A percentile compares a stretch with the other conserved stretches of the same genome.
Conservation (phyloP, 2,329 filamentous ascomycete species). For the Verticillium nonalfalfae region DNA sequence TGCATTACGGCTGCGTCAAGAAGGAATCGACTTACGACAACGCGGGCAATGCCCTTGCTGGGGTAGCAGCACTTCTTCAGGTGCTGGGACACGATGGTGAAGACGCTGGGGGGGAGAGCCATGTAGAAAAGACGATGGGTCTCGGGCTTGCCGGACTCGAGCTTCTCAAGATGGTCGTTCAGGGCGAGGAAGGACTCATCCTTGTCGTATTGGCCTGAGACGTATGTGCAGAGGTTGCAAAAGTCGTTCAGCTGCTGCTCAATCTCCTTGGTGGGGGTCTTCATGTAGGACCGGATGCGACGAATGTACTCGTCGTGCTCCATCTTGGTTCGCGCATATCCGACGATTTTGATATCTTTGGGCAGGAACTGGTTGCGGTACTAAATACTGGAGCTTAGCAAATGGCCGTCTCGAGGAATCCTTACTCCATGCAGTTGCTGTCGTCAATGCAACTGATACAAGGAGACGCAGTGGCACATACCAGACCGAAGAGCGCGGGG, state of each 20-base stretch:
- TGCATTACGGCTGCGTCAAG: not conserved
- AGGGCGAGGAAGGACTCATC: slow-evolving; percentile 89
- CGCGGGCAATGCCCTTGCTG: slow-evolving; percentile 78
- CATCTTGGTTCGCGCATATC: slow-evolving; percentile 99
- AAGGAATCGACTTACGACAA: slow-evolving; percentile 63
- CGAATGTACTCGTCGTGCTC: slow-evolving; percentile 92
- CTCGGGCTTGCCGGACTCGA: slow-evolving; percentile 78
- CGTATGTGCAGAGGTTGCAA: slow-evolving; percentile 79
- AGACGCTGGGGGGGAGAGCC: slow-evolving; percentile 95
- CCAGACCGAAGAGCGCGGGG: slow-evolving; percentile 92
- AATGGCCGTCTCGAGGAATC: not conserved
- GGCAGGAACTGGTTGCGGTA: slow-evolving; percentile 98
- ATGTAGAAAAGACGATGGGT: slow-evolving; percentile 97
- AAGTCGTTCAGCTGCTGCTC: slow-evolving; percentile 94
- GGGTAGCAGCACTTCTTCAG: slow-evolving; percentile 98
- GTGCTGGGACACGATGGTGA: slow-evolving; percentile 95
- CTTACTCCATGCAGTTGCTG: not conserved
- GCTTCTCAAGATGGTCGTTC: slow-evolving; percentile 75
- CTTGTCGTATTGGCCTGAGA: slow-evolving; percentile 96
- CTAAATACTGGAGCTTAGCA: slow-evolving; percentile 35
- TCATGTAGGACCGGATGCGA: slow-evolving; percentile 96
- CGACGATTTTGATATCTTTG: slow-evolving; percentile 93
- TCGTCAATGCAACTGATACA: not conserved
- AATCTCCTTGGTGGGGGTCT: slow-evolving; percentile 94
- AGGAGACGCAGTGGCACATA: slow-evolving; percentile 45